Percentiles rank a stretch among this genome's conserved stretches.
Conservation (phyloP, 2,329 filamentous ascomycete species). For the Chaetoscypha palmicola region DNA sequence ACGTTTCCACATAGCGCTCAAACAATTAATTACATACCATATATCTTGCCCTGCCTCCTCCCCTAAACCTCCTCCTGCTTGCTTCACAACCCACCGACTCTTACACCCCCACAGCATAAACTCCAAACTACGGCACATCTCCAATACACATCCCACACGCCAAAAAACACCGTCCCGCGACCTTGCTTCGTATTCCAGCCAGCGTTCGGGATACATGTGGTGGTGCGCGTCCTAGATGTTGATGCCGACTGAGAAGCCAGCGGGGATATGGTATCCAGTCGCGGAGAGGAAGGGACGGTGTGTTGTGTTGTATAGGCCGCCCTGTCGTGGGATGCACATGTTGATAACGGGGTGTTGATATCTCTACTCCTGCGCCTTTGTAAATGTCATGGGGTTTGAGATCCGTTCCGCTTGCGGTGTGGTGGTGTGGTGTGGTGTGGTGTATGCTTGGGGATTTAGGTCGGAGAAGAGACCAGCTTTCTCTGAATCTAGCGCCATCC, state of each 20-base stretch:
- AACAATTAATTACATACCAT: too few species aligned
- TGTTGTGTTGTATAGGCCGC: constrained; percentile 41
- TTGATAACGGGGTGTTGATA: constrained; percentile 49
- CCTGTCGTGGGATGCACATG: constrained; percentile 43
- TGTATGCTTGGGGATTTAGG: constrained; percentile 24
- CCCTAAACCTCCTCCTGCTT: too few species aligned
- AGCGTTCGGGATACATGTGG: constrained; percentile 38
- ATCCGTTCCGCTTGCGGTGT: constrained; percentile 6
- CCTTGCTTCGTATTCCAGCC: constrained; percentile 34
- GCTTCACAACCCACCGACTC: too few species aligned
- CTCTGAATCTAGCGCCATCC: constrained; percentile 13
- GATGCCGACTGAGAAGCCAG: constrained; percentile 37
- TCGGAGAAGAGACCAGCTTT: constrained; percentile 28
- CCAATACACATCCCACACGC: too few species aligned
- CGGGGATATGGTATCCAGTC: constrained; percentile 35
- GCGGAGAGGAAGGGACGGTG: constrained; percentile 30
- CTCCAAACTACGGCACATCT: too few species aligned
- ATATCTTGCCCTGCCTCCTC: too few species aligned
- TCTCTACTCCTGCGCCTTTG: constrained; percentile 36
- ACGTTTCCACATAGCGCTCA: too few species aligned
- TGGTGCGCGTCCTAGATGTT: constrained; percentile 40
- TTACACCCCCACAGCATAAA: too few species aligned
- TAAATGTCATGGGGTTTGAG: constrained; percentile 31
- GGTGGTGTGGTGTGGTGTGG: constrained; percentile 24
- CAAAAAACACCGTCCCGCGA: too few species aligned